A percentile compares a stretch with the other conserved stretches of the same genome.
Conservation (phyloP, 1,284 basidiomycete genomes). For the Macrocystidia cucumis region DNA sequence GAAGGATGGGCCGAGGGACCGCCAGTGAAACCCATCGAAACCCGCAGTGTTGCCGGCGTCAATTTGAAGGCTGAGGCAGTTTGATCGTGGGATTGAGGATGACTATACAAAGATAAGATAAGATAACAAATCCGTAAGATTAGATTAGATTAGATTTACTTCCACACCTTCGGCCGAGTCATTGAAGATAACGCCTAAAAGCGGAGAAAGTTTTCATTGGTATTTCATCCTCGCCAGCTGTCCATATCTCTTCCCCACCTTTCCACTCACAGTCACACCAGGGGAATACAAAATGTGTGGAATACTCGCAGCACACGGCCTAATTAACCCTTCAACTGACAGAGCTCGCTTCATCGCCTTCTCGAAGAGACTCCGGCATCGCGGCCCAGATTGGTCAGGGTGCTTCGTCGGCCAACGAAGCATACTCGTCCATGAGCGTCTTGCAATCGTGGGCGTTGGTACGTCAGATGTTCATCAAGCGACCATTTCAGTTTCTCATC, state of each 20-base stretch:
- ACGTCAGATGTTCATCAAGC: slow-evolving; percentile 24
- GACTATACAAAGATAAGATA: not conserved
- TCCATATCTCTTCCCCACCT: slow-evolving; percentile 1
- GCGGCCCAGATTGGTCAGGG: slow-evolving; percentile 96
- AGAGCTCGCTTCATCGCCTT: slow-evolving; percentile 74
- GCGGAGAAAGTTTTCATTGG: no score
- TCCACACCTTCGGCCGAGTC: slow-evolving; percentile 1
- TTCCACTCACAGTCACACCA: slow-evolving; percentile 1
- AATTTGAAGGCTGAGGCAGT: no score
- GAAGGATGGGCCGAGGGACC: slow-evolving; percentile 5
- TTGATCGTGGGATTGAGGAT: no score
- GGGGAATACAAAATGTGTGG: slow-evolving; percentile 70
- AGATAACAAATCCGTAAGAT: not conserved
- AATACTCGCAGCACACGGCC: slow-evolving; percentile 78
- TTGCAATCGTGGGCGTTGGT: slow-evolving; percentile 98
- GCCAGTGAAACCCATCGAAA: no score
- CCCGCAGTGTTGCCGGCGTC: no score
- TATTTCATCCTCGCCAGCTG: not conserved
- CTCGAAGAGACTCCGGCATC: slow-evolving; percentile 86
- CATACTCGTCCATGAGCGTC: slow-evolving; percentile 83
- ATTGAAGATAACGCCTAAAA: no score
- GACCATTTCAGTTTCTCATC: slow-evolving; percentile 3
- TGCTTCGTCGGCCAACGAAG: slow-evolving; percentile 80
- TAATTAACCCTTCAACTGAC: slow-evolving; percentile 64
- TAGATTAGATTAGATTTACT: slow-evolving; percentile 4